Base-by-base conservation (phyloP, 192 early-diverging fungal genomes). In the Thamnidium elegans region DNA sequence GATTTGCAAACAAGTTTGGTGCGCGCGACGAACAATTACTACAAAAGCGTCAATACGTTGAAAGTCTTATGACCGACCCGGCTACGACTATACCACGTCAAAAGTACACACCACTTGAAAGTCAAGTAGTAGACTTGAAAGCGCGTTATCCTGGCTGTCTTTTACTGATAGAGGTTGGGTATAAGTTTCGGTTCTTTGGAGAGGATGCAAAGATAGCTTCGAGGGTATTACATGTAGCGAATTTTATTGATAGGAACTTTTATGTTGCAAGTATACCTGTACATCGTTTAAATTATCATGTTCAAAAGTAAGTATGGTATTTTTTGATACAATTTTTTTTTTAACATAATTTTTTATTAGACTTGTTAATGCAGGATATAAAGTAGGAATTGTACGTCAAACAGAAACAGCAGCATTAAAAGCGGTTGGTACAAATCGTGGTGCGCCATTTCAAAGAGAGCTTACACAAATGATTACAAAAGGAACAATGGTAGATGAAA, bases 181-280 rank as follows among this genome's bases (percentile, higher is more conserved):
- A 97, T 82, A 93, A 93, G 76, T 97, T 79, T 74, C 79, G 91
- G 11, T 94, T 97, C 59, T 97, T 97, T 82, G 92, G 84, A 43
- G 86, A 92, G 26, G 94, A 96, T 73, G 93, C 94, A 3, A 79
- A 82, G 67, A 83, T 87, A 30, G 90, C 90, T 0, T 86, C 92
- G 14, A 83, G 81, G 19, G 83, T 87, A 45, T 84, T 96, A 5
- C 81, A 87, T 32, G 94, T 96, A 72, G 89, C 90, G 31, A 88
- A 90, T 65, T 92, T 89, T 63, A 71, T 73, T 51, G 90, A 90
- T 61, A 89, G 86, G 61, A 87, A 87, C 71, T 89, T 94, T 81
- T 84, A 79, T 69, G 87, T 87, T 31, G 89, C 90, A 3, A 90
- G 90, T 60, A 84, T 96, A 19, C 94, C 94, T 0, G 79, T 80